A percentile compares a stretch with the other conserved stretches of the same genome.
phyloP scores from a whole-genome alignment of 768 basidiomycete species.

The Cyclocybe aegerita region DNA sequence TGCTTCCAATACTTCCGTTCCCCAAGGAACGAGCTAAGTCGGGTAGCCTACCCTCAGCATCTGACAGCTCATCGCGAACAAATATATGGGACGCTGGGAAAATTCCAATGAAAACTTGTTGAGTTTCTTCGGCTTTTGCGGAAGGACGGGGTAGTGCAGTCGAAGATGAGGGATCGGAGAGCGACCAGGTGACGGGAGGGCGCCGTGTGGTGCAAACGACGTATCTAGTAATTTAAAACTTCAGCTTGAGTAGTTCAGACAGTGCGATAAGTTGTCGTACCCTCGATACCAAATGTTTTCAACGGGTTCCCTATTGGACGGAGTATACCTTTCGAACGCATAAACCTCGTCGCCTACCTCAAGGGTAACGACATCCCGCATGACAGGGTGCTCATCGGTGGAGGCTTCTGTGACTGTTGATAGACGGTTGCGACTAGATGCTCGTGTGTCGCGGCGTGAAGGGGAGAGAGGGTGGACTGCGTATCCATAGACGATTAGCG shows the following conservation, averaged over 20 bases:
- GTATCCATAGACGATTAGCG: slow-evolving; percentile 86
- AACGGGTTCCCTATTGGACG: slow-evolving; percentile 62
- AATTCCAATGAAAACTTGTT: slow-evolving; percentile 92
- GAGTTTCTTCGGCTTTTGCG: slow-evolving; percentile 68
- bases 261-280: slow-evolving; percentile 46
- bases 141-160: slow-evolving; percentile 41
- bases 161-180: slow-evolving; percentile 58
- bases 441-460: slow-evolving; percentile 69
- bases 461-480: slow-evolving; percentile 82
- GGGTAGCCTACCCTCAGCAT: slow-evolving; percentile 83
- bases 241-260: slow-evolving; percentile 6
- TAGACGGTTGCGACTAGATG: slow-evolving; percentile 53
- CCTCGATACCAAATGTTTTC: slow-evolving; percentile 93
- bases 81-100: slow-evolving; percentile 90
- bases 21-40: slow-evolving; percentile 66
- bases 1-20: slow-evolving; percentile 30
- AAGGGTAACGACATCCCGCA: slow-evolving; percentile 78
- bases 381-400: slow-evolving; percentile 60
- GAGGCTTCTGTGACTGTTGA: slow-evolving; percentile 65
- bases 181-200: slow-evolving; percentile 67
- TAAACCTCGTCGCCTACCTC: slow-evolving; percentile 98
- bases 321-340: slow-evolving; percentile 90
- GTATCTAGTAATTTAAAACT: slow-evolving; percentile 49
- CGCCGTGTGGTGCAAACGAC: slow-evolving; percentile 81
- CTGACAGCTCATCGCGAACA: slow-evolving; percentile 81